Evolutionary conservation across 768 basidiomycete genomes (phyloP), one percentile per base, ranked within the genome.

Genomic region (Pleurotus salmoneostramineus): DNA sequence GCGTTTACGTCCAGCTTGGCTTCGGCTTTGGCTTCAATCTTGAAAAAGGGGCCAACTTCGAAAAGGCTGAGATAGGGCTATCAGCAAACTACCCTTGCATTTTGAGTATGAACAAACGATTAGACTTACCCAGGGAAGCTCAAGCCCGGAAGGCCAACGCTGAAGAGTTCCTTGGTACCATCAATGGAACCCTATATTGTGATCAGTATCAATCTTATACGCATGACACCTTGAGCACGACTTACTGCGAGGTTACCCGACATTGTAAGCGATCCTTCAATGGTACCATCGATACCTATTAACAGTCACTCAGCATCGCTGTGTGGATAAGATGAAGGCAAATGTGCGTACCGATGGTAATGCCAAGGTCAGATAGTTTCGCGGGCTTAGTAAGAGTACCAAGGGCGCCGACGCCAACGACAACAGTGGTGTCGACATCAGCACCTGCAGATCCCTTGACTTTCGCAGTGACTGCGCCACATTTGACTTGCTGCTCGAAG

Each of bases 31-130:
- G 63, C 75, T 11, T 66, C 59, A 45, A 77, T 63, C 40, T 71
- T 62, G 68, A 77, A 77, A 2, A 68, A 67, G 5, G 78, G 75
- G 4, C 75, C 78, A 42, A 79, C 43, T 12, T 64, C 68, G 14
- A 79, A 64, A 58, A 79, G 50, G 12, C 50, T 37, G 36, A 35
- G 37, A 40, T 8, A 1, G 37, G 37, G 37, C n/a, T 40, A 10
- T 10, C 10, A 40, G 37, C 21, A 27, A 27, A 27, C 21, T 27
- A 27, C 21, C 21, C 21, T 27, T 27, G 37, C 37, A n/a, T 40
- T 40, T n/a, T 8, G 37, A 40, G n/a, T 10, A 40, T 8, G 8
- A n/a, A n/a, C 1, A 40, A n/a, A 11, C n/a, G 47, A 48, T 27
- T 57, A 12, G 0, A 61, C 67, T 43, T 60, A 72, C 71, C 70